A percentile compares a stretch with the other conserved stretches of the same genome.
Evolutionary conservation across 345 rosid species (phyloP).

Genomic region (Rhodomyrtus tomentosa): DNA sequence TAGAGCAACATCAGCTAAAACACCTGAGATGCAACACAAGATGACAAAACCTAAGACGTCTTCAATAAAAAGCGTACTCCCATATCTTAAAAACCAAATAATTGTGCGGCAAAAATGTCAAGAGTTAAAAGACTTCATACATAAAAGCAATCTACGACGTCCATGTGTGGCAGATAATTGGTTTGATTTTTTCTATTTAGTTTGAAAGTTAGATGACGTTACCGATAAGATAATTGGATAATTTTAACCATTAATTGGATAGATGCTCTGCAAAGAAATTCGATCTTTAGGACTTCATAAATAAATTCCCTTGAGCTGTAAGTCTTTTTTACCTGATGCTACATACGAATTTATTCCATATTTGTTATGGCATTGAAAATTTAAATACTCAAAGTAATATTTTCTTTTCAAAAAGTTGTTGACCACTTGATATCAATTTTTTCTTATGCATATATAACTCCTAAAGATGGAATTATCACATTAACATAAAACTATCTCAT

Average conservation of each 20-base stretch:
- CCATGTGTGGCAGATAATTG: too few relatives aligned
- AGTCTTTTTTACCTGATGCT: background rate
- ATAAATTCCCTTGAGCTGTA: background rate
- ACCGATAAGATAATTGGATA: background rate
- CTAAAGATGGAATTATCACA: background rate
- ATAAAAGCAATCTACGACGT: too few relatives aligned
- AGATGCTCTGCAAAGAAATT: background rate
- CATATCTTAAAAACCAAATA: background rate
- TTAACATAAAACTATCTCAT: too few relatives aligned
- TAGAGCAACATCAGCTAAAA: too few relatives aligned
- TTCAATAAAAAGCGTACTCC: background rate
- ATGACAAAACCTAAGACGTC: background rate
- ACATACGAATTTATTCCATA: background rate
- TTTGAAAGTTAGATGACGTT: too few relatives aligned
- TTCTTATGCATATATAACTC: too few relatives aligned
- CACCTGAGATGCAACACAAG: background rate
- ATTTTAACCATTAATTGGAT: background rate
- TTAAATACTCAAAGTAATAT: too few relatives aligned
- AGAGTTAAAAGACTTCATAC: too few relatives aligned
- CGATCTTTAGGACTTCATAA: background rate
- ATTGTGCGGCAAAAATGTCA: too few relatives aligned
- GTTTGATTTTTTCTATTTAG: background rate
- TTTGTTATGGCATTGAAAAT: too few relatives aligned
- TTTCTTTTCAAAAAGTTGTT: too few relatives aligned
- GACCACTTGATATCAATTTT: too few relatives aligned